Conservation (phyloP, 139 green algal species). For the Volvox africanus region DNA sequence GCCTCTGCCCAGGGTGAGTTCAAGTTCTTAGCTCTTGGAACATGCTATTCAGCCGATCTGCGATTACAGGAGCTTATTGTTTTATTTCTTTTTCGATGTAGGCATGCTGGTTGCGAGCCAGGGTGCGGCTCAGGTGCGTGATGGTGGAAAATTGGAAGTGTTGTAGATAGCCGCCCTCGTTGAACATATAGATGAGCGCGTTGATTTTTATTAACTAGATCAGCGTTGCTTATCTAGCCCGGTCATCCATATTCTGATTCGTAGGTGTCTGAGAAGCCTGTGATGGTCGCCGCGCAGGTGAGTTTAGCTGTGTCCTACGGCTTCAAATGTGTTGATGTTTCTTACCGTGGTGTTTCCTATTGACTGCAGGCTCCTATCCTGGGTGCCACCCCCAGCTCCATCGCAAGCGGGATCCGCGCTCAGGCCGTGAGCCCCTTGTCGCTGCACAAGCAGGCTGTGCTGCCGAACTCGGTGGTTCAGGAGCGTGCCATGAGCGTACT, state of each 20-base stretch:
- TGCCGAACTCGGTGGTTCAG: slow-evolving; percentile 35
- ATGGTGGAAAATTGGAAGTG: slow-evolving; percentile 11
- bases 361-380: slow-evolving; percentile 51
- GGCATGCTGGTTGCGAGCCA: slow-evolving; percentile 35
- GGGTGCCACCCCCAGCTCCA: slow-evolving; percentile 28
- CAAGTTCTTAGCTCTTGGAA: not conserved
- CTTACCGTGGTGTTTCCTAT: not conserved
- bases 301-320: not conserved
- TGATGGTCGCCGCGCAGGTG: slow-evolving; percentile 5
- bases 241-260: not conserved
- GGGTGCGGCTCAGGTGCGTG: slow-evolving; percentile 32
- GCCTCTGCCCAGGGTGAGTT: slow-evolving; percentile 39
- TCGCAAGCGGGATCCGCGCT: slow-evolving; percentile 52
- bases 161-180: not conserved
- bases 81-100: not conserved
- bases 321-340: not conserved
- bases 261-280: slow-evolving; percentile 22
- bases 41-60: not conserved
- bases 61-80: not conserved
- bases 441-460: slow-evolving; percentile 38
- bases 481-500: slow-evolving; percentile 62
- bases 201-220: not conserved
- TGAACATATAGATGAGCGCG: not conserved
- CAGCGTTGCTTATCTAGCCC: not conserved
- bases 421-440: slow-evolving; percentile 32